phyloP scores from a whole-genome alignment of 1,284 basidiomycete genomes.

The Cutaneotrichosporon sp. region DNA sequence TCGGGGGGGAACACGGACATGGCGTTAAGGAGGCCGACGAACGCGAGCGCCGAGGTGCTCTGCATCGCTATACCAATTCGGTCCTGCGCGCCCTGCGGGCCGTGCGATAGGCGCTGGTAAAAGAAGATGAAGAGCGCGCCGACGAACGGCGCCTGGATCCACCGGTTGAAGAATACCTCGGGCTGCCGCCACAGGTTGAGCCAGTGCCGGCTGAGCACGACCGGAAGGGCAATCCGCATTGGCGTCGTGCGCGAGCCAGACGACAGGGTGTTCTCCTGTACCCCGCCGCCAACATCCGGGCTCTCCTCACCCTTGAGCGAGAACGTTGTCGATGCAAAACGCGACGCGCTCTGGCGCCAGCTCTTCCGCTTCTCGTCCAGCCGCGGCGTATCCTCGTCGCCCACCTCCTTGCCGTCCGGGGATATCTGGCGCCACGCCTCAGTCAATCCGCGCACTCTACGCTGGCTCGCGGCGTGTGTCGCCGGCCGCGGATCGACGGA shows the following conservation, averaged over 20 bases:
- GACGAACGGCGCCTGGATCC: conserved; percentile 45
- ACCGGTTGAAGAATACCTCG: conserved; percentile 46
- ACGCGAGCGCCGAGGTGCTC: conserved; percentile 35
- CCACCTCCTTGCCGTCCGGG: conserved; percentile 7
- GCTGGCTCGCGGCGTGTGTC: conserved; percentile 21
- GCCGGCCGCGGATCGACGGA: conserved; percentile 40
- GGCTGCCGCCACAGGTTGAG: conserved; percentile 46
- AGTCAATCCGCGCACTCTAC: conserved; percentile 24
- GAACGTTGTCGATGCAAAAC: background rate
- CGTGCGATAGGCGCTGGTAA: conserved; percentile 45
- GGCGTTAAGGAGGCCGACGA: conserved; percentile 48
- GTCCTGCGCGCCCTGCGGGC: conserved; percentile 48
- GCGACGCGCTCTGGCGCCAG: background rate
- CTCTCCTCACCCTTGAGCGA: background rate
- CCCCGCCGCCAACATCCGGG: too few relatives aligned
- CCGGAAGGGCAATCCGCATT: conserved; percentile 44
- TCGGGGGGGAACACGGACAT: conserved; percentile 50
- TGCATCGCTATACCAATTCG: conserved; percentile 47
- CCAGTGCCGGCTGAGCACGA: conserved; percentile 46
- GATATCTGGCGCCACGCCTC: conserved; percentile 14
- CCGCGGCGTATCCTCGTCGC: conserved; percentile 1
- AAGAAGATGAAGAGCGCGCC: conserved; percentile 48
- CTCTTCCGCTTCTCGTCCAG: background rate
- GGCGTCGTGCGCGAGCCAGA: conserved; percentile 33
- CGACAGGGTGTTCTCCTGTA: background rate